A percentile compares a stretch with the other conserved stretches of the same genome.
These are phyloP conservation scores for Daldinia sp. DNA, from an alignment of 2,329 filamentous ascomycete genomes.

Conservation along the genomic window DNA sequence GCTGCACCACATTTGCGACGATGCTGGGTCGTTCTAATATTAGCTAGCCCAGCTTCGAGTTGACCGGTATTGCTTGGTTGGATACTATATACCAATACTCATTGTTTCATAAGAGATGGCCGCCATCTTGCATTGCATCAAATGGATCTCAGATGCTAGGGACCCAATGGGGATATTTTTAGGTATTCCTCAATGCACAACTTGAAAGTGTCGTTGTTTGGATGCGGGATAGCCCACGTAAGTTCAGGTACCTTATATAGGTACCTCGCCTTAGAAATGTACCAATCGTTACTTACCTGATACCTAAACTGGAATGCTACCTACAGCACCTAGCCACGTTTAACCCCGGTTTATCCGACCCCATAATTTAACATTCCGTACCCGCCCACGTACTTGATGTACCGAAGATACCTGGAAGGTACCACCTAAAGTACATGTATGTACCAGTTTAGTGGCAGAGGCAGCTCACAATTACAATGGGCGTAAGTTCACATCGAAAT, in stretches of 20 bases:
- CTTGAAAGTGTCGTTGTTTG: background rate
- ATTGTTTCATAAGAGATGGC: conserved; percentile 9
- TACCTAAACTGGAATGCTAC: background rate
- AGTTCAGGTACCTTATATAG: background rate
- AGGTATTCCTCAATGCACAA: background rate
- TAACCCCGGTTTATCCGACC: conserved; percentile 20
- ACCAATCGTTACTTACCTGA: background rate
- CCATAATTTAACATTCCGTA: conserved; percentile 23
- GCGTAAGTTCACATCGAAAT: conserved; percentile 25
- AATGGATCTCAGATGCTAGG: conserved; percentile 16
- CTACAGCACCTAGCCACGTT: conserved; percentile 6
- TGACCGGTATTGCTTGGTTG: conserved; percentile 9
- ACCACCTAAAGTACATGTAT: background rate
- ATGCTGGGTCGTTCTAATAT: conserved; percentile 18
- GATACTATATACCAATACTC: conserved; percentile 20
- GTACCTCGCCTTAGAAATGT: background rate
- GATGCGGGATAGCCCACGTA: background rate
- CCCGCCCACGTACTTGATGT: background rate
- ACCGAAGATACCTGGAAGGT: too few relatives aligned
- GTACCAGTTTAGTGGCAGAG: background rate
- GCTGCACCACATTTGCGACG: conserved; percentile 5
- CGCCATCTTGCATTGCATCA: conserved; percentile 23
- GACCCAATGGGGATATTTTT: conserved; percentile 18
- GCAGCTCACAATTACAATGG: conserved; percentile 6
- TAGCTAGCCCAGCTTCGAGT: conserved; percentile 2